Conservation (phyloP, 345 rosid species). For the Iberis pinnata region DNA sequence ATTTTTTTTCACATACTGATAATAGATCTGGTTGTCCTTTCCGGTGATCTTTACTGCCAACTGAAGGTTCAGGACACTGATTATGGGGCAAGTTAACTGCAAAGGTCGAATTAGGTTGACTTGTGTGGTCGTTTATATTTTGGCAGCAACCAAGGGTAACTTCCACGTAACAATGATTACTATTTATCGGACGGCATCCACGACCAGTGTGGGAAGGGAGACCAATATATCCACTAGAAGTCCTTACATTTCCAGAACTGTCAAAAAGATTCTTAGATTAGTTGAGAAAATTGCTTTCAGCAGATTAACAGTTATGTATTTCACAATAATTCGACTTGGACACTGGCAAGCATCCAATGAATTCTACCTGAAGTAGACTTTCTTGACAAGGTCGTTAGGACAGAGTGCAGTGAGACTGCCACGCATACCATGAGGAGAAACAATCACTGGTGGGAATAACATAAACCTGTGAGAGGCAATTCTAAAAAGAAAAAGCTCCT, state of each 20-base stretch:
- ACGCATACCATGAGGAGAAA: constrained; percentile 95
- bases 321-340: constrained; percentile 7
- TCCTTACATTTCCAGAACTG: constrained; percentile 57
- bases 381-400: constrained; percentile 90
- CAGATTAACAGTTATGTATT: constrained; percentile 1
- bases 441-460: constrained; percentile 56
- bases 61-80: constrained; percentile 51
- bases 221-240: constrained; percentile 56
- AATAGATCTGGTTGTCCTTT: constrained; percentile 40
- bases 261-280: constrained; percentile 14
- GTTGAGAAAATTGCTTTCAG: constrained; percentile 8
- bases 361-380: constrained; percentile 69
- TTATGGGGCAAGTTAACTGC: constrained; percentile 46
- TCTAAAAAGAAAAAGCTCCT: constrained; percentile 17
- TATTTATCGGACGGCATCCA: constrained; percentile 57
- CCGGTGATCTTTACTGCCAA: constrained; percentile 48
- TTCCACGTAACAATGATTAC: constrained; percentile 67
- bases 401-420: constrained; percentile 88
- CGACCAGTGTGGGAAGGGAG: constrained; percentile 58
- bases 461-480: constrained; percentile 25
- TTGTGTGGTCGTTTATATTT: constrained; percentile 39
- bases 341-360: not conserved
- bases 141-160: constrained; percentile 73
- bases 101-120: constrained; percentile 36
- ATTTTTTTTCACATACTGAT: constrained; percentile 51